Evolutionary conservation across 768 basidiomycete species (phyloP).

Genomic region (Rhodotorula taiwanensis): DNA sequence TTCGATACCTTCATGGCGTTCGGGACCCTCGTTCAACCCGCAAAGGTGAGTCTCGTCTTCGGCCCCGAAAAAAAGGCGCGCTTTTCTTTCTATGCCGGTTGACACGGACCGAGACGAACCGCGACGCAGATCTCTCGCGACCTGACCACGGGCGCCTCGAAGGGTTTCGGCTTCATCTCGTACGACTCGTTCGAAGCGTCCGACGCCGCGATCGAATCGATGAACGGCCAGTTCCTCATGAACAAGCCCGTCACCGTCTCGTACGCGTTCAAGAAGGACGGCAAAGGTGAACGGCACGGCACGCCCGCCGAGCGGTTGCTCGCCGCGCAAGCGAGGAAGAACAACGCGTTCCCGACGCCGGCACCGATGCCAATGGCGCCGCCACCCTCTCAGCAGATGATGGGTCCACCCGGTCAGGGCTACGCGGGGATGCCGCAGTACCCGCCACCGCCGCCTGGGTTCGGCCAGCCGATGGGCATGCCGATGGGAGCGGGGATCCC

Average conservation of each 20-base stretch:
- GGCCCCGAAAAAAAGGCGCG: no score
- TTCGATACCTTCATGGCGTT: slow-evolving; percentile 96
- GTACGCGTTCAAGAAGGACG: slow-evolving; percentile 99
- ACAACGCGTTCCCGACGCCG: slow-evolving; percentile 66
- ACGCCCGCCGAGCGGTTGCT: slow-evolving; percentile 93
- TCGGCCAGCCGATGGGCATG: background rate
- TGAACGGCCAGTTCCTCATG: slow-evolving; percentile 97
- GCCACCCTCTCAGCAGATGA: background rate
- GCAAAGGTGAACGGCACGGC: slow-evolving; percentile 94
- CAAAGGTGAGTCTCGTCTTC: slow-evolving; percentile 56
- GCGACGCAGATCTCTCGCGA: slow-evolving; percentile 78
- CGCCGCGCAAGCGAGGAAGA: slow-evolving; percentile 90
- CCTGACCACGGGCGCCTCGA: slow-evolving; percentile 71
- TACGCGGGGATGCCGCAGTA: slow-evolving; percentile 1
- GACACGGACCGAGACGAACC: background rate
- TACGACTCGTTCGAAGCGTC: slow-evolving; percentile 97
- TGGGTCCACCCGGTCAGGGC: background rate
- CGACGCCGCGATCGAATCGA: slow-evolving; percentile 89
- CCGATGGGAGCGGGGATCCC: slow-evolving; percentile 2
- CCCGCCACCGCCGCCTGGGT: slow-evolving; percentile 14
- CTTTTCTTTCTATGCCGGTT: background rate
- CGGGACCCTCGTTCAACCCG: slow-evolving; percentile 82
- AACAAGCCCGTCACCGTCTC: slow-evolving; percentile 96
- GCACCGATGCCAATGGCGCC: background rate
- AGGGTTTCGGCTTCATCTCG: slow-evolving; percentile 95